Conservation (phyloP, 2,329 filamentous ascomycete species). For the Trichoderma gracile region DNA sequence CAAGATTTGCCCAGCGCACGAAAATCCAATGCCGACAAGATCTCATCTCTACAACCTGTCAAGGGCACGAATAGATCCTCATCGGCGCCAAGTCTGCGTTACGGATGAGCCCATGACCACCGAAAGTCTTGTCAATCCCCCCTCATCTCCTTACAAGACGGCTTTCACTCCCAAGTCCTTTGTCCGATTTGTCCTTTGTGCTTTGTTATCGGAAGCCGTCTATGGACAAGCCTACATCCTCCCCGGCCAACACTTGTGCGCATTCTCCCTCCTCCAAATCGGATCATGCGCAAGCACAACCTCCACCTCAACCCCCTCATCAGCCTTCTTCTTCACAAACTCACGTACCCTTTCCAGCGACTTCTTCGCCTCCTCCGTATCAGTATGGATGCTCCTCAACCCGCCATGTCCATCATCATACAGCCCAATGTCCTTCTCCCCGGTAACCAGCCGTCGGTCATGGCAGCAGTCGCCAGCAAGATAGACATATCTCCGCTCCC, state of each 20-base stretch:
- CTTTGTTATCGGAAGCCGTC: not conserved
- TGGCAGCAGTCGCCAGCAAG: constrained; percentile 15
- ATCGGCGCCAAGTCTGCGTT: not conserved
- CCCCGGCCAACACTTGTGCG: constrained; percentile 8
- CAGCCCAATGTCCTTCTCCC: constrained; percentile 6
- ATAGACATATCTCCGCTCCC: constrained; percentile 1
- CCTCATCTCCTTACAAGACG: too few relatives aligned
- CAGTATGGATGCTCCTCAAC: constrained; percentile 4
- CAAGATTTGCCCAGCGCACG: too few relatives aligned
- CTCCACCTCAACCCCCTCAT: not conserved
- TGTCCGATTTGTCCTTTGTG: not conserved
- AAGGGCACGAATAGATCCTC: not conserved
- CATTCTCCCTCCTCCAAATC: constrained; percentile 4
- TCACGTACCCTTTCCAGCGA: not conserved
- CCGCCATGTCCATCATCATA: constrained; percentile 7
- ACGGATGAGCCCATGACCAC: not conserved
- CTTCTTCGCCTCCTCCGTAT: not conserved
- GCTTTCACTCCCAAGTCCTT: not conserved
- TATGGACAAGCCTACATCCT: not conserved
- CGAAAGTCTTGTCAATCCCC: too few relatives aligned
- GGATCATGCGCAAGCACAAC: constrained; percentile 13
- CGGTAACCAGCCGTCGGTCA: not conserved
- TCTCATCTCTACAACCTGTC: too few relatives aligned
- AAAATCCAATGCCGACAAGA: too few relatives aligned
- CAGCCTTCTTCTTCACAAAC: not conserved